Conservation (phyloP, 192 early-diverging fungal species). For the Umbelopsis vinacea region DNA sequence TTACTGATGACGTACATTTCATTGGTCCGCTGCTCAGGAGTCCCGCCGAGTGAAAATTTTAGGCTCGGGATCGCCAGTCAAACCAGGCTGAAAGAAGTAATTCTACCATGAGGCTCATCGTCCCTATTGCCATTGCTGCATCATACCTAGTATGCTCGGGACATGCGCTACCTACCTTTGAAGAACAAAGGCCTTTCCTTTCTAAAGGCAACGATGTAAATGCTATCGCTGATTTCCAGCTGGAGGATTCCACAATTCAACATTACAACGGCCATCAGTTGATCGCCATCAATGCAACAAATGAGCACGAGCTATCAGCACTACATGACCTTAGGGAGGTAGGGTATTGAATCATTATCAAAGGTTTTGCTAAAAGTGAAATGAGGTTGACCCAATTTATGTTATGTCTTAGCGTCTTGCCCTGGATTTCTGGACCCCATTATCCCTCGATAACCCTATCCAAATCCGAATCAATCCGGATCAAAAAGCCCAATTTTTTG, state of each 20-base stretch:
- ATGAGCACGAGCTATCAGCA: background rate
- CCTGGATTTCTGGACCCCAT: constrained; percentile 24
- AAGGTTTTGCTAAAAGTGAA: background rate
- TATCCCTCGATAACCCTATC: background rate
- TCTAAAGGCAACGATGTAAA: background rate
- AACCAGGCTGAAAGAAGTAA: background rate
- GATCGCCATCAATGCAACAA: background rate
- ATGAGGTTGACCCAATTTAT: background rate
- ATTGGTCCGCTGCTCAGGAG: background rate
- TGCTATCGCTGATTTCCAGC: background rate
- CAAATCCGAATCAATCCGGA: background rate
- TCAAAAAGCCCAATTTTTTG: background rate
- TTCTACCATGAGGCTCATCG: constrained; percentile 15
- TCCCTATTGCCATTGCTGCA: constrained; percentile 12
- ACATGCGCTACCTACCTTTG: background rate
- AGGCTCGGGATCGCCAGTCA: background rate
- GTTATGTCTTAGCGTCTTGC: background rate
- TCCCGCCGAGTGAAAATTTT: background rate
- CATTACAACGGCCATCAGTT: background rate
- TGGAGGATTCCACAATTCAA: background rate
- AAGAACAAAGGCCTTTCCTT: background rate
- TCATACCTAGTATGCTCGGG: background rate
- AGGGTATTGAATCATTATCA: background rate
- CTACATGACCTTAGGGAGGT: constrained; percentile 12
- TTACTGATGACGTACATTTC: background rate